Base-by-base conservation (phyloP, 148 eudicot genomes). In the Suaeda aralocaspica region DNA sequence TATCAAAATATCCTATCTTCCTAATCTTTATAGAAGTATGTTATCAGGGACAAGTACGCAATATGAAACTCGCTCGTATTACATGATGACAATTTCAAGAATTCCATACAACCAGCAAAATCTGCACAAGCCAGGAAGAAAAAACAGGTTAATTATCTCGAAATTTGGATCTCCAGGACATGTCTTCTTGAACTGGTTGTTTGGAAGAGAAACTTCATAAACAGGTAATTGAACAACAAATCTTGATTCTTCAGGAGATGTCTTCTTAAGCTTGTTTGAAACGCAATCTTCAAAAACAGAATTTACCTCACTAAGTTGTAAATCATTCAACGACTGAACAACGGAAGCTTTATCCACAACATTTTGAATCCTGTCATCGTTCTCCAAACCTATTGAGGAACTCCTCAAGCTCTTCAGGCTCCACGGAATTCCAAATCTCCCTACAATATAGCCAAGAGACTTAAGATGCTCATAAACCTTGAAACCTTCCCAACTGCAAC, bases 151-250 rank as follows among this genome's bases (percentile, higher is more conserved):
- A 66, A 45, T 33, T 66, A 0, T 42, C 9, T 8, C 34, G 10
- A 59, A 66, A 77, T 71, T 80, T 61, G 97, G 92, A 82, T 77
- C 79, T 22, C 97, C 98, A 22, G 98, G 92, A 41, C 83, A 82
- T 29, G 98, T 89, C 71, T 94, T 94, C 69, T 80, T 89, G 59
- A 94, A 94, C 74, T 83, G 83, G 84, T 93, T 83, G 74, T 89
- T 91, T 25, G 97, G 98, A 75, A 84, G 88, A 69, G 82, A 94
- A 72, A 94, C 97, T 72, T 94, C 92, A 78, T 83, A 91, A 29
- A 82, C 67, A 22, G 88, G 87, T 79, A 62, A 67, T 71, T 80
- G 86, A 64, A 87, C 81, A 56, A 83, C 52, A 74, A 84, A 91
- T 75, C 70, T 81, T 61, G 97, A 89, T 81, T 77, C 77, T 41